Conservation (phyloP, 768 basidiomycete species). For the Boletus huronensis region DNA sequence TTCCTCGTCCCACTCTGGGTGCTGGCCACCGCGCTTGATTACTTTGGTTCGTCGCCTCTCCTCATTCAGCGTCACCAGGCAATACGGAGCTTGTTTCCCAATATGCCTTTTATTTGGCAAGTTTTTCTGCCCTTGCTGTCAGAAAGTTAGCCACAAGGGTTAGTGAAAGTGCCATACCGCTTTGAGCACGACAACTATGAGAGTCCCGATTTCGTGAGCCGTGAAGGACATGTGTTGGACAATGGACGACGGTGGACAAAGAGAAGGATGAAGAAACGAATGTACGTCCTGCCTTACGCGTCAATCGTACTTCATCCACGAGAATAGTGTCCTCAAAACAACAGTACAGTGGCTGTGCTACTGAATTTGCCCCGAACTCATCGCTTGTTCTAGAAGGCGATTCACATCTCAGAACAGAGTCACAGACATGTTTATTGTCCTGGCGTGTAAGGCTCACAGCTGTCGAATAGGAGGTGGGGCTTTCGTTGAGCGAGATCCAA, state of each 20-base stretch:
- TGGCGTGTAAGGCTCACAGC: conserved; percentile 52
- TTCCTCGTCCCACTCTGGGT: conserved; percentile 99
- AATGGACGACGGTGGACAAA: conserved; percentile 1
- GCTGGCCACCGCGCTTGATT: conserved; percentile 96
- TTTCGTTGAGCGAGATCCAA: conserved; percentile 72
- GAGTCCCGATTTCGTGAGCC: conserved; percentile 81
- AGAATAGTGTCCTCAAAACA: conserved; percentile 5
- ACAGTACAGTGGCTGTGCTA: conserved; percentile 22
- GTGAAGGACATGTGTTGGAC: conserved; percentile 49
- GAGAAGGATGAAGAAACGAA: conserved; percentile 3
- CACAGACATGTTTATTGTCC: conserved; percentile 37
- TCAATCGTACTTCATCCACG: conserved; percentile 17
- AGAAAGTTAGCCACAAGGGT: conserved; percentile 9
- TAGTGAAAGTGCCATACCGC: conserved; percentile 58
- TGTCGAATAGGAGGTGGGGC: conserved; percentile 62
- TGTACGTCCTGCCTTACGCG: conserved; percentile 16
- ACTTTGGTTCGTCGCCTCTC: conserved; percentile 87
- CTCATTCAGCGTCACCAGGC: conserved; percentile 70
- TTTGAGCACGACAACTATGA: conserved; percentile 90
- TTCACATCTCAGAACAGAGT: neutral
- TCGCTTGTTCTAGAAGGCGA: no score
- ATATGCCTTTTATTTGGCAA: conserved; percentile 89
- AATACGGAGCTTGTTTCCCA: conserved; percentile 98
- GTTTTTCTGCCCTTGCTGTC: conserved; percentile 58
- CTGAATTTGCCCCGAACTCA: neutral